Base-by-base conservation (phyloP, 371 early-diverging fungal genomes). In the Homolaphlyctis polyrhiza region DNA sequence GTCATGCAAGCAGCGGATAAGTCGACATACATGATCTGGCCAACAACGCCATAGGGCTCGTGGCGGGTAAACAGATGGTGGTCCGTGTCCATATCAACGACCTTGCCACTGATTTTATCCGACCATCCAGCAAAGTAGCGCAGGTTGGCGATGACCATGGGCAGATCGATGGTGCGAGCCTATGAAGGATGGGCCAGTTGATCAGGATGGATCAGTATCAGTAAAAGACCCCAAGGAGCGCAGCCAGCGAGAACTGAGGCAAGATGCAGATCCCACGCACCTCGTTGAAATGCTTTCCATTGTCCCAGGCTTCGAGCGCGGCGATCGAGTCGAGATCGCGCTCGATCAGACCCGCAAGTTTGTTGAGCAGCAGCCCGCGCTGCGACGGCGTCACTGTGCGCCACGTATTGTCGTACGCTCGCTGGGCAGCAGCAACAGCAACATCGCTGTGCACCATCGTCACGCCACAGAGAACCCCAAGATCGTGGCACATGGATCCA, bases 251-350 rank as follows among this genome's bases (percentile, higher is more conserved):
- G n/a, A n/a, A n/a, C n/a, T n/a, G n/a, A n/a, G n/a, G n/a, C n/a
- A n/a, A n/a, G n/a, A n/a, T n/a, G n/a, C n/a, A n/a, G n/a, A n/a
- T n/a, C n/a, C n/a, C n/a, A n/a, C n/a, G n/a, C n/a, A n/a, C 86
- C 55, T 84, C 76, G n/a, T 61, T 60, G 55, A 89, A 76, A 1
- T 92, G 79, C 72, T 95, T 95, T 23, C 96, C 96, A 30, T 88
- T 91, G 70, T 93, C 90, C 32, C 86, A 67, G 48, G 92, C 88
- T 71, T 95, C 96, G 35, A 94, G 71, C 3, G 76, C 76, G 35
- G 94, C 94, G 35, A 95, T 67, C 13, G 82, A 78, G n/a, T 82
- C 81, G 33, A 74, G 73, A 70, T 91, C 82, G 34, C 82, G 75
- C 63, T 91, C 90, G 59, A 95, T 81, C 14, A 87, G 75, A 35